These are phyloP conservation scores for Leishmania arabica DNA, from an alignment of 208 protist genomes.

Conservation along the genomic window DNA sequence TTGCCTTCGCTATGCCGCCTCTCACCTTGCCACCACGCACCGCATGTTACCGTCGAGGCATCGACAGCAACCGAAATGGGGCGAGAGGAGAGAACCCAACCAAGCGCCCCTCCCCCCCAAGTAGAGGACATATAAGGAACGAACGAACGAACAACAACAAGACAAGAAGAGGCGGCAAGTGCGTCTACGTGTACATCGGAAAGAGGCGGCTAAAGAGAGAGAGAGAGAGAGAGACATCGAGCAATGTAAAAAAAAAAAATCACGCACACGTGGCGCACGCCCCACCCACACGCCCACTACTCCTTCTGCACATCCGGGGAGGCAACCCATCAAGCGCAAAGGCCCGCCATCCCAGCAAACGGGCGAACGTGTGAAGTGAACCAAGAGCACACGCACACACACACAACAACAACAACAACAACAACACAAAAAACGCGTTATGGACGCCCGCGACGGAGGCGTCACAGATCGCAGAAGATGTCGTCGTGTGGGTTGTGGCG, in stretches of 20 bases:
- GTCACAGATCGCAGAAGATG: conserved; percentile 55
- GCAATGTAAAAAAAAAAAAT: neutral
- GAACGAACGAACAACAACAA: neutral
- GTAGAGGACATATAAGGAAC: neutral
- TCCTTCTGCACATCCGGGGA: neutral
- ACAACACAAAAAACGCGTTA: neutral
- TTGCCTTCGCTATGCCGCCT: neutral
- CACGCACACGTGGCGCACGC: neutral
- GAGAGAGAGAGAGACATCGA: too few species aligned
- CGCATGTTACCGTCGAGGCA: neutral
- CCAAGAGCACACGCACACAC: neutral
- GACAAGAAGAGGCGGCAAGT: neutral
- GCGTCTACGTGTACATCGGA: neutral
- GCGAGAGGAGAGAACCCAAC: neutral
- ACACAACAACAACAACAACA: too few species aligned
- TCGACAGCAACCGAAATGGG: neutral
- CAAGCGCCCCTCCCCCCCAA: neutral
- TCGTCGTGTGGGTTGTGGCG: conserved; percentile 91
- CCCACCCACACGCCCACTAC: neutral
- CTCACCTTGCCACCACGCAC: neutral
- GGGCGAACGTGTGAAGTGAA: neutral
- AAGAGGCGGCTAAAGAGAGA: neutral
- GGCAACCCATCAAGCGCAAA: too few species aligned
- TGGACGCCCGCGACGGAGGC: neutral
- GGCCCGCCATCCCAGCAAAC: too few species aligned